These are phyloP conservation scores for Sporothrix mexicana DNA, from an alignment of 2,329 filamentous ascomycete species.

Conservation along the genomic window DNA sequence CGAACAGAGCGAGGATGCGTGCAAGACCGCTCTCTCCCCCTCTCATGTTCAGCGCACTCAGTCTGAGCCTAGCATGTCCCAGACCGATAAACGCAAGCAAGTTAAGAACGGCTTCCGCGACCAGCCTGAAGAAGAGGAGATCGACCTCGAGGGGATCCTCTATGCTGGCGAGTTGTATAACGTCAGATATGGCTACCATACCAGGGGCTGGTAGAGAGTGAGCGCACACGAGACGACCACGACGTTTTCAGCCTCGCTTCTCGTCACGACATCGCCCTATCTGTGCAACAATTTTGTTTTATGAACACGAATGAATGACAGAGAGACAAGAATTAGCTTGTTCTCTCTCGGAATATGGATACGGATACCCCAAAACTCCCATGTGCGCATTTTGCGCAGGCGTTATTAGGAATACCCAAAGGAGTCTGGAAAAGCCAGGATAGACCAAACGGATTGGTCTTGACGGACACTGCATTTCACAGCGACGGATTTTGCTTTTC, in stretches of 20 bases:
- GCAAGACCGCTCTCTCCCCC: not conserved
- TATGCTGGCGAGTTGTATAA: slow-evolving; percentile 31
- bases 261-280: not conserved
- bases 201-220: not conserved
- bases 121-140: not conserved
- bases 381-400: slow-evolving; percentile 11
- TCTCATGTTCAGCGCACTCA: slow-evolving; percentile 29
- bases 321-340: not conserved
- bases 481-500: not conserved
- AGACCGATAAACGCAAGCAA: not conserved
- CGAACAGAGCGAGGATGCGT: not conserved
- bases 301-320: not conserved
- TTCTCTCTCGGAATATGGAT: not conserved
- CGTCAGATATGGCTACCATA: slow-evolving; percentile 32
- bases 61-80: slow-evolving; percentile 29
- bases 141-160: slow-evolving; percentile 31
- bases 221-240: too few species aligned
- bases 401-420: not conserved
- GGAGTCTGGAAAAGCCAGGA: not conserved
- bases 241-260: too few species aligned
- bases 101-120: too few species aligned
- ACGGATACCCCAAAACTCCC: not conserved
- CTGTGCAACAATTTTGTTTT: not conserved
- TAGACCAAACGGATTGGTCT: slow-evolving; percentile 9
- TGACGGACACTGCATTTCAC: not conserved